Percentiles rank a stretch among this genome's conserved stretches.
phyloP scores from a whole-genome alignment of 2,329 filamentous ascomycete species.

The Aspergillus tubingensis region DNA sequence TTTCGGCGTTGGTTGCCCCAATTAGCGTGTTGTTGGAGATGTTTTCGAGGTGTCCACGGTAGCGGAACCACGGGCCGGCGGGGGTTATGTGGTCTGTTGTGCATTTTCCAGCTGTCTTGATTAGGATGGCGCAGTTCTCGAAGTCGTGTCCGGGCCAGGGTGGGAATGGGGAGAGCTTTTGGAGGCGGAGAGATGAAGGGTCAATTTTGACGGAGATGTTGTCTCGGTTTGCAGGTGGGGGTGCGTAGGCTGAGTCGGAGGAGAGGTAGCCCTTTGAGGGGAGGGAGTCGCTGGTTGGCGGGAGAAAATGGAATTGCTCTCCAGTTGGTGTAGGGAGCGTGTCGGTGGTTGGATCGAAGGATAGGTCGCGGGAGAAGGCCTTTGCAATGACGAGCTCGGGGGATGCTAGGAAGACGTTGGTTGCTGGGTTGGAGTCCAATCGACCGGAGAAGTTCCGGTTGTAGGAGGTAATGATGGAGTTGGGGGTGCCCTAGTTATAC shows the following conservation, averaged over 20 bases:
- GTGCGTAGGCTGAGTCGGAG: not conserved
- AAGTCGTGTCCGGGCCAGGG: not conserved
- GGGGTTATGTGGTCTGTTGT: slow-evolving; percentile 1
- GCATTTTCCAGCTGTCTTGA: slow-evolving; percentile 1
- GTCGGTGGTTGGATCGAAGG: not conserved
- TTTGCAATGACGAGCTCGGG: not conserved
- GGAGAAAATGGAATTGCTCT: not conserved
- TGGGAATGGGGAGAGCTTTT: not conserved
- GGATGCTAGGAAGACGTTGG: not conserved
- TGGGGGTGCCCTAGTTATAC: not conserved
- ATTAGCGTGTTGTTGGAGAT: slow-evolving; percentile 3
- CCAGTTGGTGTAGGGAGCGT: not conserved
- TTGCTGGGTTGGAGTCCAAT: not conserved
- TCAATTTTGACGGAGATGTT: not conserved
- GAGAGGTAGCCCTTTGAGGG: not conserved
- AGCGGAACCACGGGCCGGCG: slow-evolving; percentile 1
- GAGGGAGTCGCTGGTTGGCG: not conserved
- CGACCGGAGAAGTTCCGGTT: not conserved
- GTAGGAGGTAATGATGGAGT: not conserved
- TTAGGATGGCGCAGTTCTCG: not conserved
- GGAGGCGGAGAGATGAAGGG: not conserved
- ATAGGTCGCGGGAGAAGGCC: not conserved
- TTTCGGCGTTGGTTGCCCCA: not conserved
- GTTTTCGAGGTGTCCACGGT: not conserved
- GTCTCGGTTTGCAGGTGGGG: not conserved